Conservation (phyloP, 108 stramenopile genomes). For the Hondaea fermentalgiana region DNA sequence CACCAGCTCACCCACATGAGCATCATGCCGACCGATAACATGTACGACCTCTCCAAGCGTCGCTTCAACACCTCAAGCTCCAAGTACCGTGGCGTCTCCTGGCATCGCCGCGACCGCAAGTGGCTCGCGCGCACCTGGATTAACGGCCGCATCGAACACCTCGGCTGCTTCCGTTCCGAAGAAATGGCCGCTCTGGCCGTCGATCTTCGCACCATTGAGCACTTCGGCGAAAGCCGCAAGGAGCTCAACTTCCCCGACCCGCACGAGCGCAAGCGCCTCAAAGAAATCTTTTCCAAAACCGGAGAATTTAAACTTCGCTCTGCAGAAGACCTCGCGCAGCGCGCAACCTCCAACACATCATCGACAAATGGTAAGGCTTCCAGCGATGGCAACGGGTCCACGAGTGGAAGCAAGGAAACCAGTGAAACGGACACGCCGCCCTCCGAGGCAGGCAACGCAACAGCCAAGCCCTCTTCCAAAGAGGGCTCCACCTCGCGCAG, state of each 20-base stretch:
- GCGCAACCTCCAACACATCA: neutral
- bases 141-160: neutral
- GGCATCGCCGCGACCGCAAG: slow-evolving; percentile 17
- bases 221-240: slow-evolving; percentile 1
- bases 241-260: slow-evolving; percentile 16
- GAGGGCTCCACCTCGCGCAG: neutral
- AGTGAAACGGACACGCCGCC: neutral
- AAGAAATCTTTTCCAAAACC: neutral
- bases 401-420: neutral
- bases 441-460: neutral
- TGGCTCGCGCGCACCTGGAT: slow-evolving; percentile 18
- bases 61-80: slow-evolving; percentile 8
- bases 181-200: slow-evolving; percentile 15
- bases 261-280: neutral
- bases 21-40: neutral
- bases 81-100: slow-evolving; percentile 3
- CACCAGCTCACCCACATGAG: neutral
- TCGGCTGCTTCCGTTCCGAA: neutral
- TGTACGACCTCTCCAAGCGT: neutral
- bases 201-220: neutral
- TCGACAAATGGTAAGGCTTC: neutral
- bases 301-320: neutral
- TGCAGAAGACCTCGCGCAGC: neutral
- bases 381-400: neutral
- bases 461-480: neutral